Evolutionary conservation across 495 filamentous ascomycete genomes (phyloP).

Genomic region (Tetracladium setigerum): DNA sequence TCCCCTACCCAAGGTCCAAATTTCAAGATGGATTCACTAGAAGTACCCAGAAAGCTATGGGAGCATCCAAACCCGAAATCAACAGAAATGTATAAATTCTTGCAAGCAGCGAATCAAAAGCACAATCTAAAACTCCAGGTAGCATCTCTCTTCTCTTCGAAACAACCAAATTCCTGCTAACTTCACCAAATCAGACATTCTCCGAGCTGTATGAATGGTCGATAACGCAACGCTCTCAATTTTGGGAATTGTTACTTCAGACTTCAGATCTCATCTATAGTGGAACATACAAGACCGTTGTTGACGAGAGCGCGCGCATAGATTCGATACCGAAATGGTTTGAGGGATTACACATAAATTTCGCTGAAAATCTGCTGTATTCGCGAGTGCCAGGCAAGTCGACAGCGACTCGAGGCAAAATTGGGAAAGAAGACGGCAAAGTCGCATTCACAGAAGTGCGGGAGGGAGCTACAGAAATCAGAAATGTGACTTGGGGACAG

Average conservation of each 20-base stretch:
- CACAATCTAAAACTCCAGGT: slow-evolving; percentile 36
- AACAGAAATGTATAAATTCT: slow-evolving; percentile 44
- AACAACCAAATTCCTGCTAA: slow-evolving; percentile 4
- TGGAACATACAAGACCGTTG: slow-evolving; percentile 48
- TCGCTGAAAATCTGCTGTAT: slow-evolving; percentile 56
- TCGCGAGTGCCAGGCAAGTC: slow-evolving; percentile 27
- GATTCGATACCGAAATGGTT: slow-evolving; percentile 64
- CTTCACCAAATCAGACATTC: slow-evolving; percentile 38
- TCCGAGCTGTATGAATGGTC: slow-evolving; percentile 59
- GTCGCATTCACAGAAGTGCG: slow-evolving; percentile 64
- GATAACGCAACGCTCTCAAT: slow-evolving; percentile 48
- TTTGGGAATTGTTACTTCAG: slow-evolving; percentile 60
- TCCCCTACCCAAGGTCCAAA: background rate
- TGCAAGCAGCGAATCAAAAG: slow-evolving; percentile 39
- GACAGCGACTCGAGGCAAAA: slow-evolving; percentile 29
- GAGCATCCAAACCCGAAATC: slow-evolving; percentile 45
- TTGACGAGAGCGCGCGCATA: slow-evolving; percentile 61
- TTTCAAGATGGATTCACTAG: slow-evolving; percentile 14
- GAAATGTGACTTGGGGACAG: slow-evolving; percentile 55
- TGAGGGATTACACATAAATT: slow-evolving; percentile 55
- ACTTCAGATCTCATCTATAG: slow-evolving; percentile 50
- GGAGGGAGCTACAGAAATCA: slow-evolving; percentile 52
- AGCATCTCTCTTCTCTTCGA: background rate
- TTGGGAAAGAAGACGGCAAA: slow-evolving; percentile 60
- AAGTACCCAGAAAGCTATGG: slow-evolving; percentile 46